Evolutionary conservation across 306 rosid species (phyloP), one percentile per base, ranked within the genome.

Genomic region (Trichosanthes cucumerina): DNA sequence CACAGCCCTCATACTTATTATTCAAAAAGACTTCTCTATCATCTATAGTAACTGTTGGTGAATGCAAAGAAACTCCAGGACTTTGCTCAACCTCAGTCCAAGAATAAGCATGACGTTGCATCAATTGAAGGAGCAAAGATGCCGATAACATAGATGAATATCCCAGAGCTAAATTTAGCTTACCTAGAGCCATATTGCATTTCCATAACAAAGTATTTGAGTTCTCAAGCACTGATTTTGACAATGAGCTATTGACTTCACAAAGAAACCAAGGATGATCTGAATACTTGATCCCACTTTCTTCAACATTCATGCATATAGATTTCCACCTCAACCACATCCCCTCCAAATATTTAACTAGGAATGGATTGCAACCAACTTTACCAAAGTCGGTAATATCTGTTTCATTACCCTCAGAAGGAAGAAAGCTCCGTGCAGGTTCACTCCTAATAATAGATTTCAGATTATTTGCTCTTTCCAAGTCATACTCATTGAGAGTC

Each of bases 141-240:
- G 87, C 12, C 4, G 88, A 89, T 72, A 91, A 63, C 73, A 92
- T 74, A 79, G 95, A 92, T 60, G 91, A 87, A 80, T 78, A 82
- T 53, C 80, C 87, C 86, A 94, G 80, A 79, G 77, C 83, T 43
- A 94, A 76, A 86, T 92, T 90, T 80, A 92, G 79, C 86, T 88
- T 92, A 66, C 98, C 98, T 34, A 94, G 84, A 74, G 87, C 79
- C 81, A 94, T 84, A 86, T 82, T 86, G 85, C 84, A 90, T 81
- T 92, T 89, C 83, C 53, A 87, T 70, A 87, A 81, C 76, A 88
- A 92, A 85, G 82, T 85, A 79, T 81, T 78, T 49, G 89, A 73
- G 69, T 81, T 81, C 70, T 74, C 74, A 47, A 54, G 66, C 52
- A 80, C 88, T 56, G 93, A 82, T 81, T 84, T 79, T 23, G 78